phyloP scores from a whole-genome alignment of 345 rosid genomes.

The Balakata baccata region DNA sequence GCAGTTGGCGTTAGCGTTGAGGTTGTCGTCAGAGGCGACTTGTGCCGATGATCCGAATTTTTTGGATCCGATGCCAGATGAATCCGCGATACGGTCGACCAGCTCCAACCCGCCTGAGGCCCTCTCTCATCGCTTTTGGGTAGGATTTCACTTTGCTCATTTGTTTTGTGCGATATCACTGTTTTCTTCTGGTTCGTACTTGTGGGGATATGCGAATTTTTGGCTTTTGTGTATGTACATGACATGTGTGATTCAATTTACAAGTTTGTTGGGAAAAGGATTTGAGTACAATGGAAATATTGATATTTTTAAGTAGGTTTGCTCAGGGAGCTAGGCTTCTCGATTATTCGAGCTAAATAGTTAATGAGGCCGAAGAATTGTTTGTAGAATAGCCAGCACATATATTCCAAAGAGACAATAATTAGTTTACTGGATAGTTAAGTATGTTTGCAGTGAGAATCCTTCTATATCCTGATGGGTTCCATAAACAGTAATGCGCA shows the following conservation, averaged over 20 bases:
- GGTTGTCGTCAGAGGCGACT: conserved; percentile 88
- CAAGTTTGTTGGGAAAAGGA: background rate
- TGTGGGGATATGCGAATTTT: background rate
- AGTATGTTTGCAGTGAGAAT: background rate
- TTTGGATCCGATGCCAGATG: conserved; percentile 84
- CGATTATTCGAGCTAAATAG: background rate
- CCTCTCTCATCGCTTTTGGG: conserved; percentile 94
- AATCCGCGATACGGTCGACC: conserved; percentile 50
- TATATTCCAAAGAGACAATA: background rate
- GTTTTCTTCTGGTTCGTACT: background rate
- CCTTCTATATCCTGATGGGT: background rate
- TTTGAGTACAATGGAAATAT: background rate
- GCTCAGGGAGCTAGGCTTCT: background rate
- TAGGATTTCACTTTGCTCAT: conserved; percentile 27
- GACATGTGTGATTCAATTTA: background rate
- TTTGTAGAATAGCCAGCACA: background rate
- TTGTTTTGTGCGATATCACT: background rate
- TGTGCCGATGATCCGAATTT: conserved; percentile 94
- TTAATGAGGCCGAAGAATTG: background rate
- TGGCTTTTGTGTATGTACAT: background rate
- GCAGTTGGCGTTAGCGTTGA: conserved; percentile 91
- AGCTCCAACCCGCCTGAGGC: conserved; percentile 60
- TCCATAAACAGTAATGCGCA: background rate
- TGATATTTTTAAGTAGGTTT: background rate
- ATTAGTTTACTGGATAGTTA: background rate